Evolutionary conservation across 208 protist genomes (phyloP).

Genomic region (Leishmania amazonensis): DNA sequence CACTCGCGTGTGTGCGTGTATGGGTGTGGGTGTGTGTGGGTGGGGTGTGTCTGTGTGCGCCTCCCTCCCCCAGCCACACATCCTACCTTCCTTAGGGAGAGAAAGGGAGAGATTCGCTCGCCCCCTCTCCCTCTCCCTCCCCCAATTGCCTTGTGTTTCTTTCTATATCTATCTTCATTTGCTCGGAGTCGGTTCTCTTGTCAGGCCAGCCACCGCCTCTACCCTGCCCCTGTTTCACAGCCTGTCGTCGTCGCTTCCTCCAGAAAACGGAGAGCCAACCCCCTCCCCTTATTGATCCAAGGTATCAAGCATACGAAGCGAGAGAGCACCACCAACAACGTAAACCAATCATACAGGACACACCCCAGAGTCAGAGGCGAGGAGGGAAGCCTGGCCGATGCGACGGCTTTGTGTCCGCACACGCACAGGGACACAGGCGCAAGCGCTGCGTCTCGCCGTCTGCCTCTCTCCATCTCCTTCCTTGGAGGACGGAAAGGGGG

Average conservation of each 20-base stretch:
- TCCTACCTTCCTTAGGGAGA: not conserved
- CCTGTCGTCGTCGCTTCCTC: not conserved
- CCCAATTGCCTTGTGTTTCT: not conserved
- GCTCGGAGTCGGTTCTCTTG: conserved; percentile 3
- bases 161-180: conserved; percentile 12
- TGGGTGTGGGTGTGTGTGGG: not conserved
- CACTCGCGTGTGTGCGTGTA: not conserved
- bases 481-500: not conserved
- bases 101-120: not conserved
- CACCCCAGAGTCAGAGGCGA: not conserved
- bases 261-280: not conserved
- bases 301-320: not conserved
- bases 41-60: not conserved
- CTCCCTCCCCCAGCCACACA: too few relatives aligned
- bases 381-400: not conserved
- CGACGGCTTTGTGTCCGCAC: not conserved
- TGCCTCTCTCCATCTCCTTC: not conserved
- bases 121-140: not conserved
- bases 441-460: not conserved
- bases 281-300: not conserved
- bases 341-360: not conserved
- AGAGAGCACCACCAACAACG: not conserved
- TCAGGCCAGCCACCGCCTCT: not conserved
- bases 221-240: not conserved
- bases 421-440: not conserved